Evolutionary conservation across 2,329 filamentous ascomycete species (phyloP).

Genomic region (Trichophyton simii): DNA sequence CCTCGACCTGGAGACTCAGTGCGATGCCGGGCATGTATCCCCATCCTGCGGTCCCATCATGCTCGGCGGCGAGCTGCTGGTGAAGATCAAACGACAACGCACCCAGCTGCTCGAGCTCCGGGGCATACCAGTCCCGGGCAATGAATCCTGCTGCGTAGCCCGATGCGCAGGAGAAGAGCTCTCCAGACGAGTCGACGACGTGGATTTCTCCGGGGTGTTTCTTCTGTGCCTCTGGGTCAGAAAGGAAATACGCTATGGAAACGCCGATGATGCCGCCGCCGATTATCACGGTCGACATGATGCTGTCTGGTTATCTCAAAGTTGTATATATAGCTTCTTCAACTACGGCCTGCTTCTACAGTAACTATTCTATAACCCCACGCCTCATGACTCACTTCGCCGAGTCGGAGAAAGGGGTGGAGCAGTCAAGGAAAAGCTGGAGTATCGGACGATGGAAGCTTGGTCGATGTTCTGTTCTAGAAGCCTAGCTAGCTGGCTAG

Average conservation of each 20-base stretch:
- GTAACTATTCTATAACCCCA: neutral
- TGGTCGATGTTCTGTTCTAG: neutral
- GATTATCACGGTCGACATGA: constrained; percentile 51
- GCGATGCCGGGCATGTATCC: constrained; percentile 49
- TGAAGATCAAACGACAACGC: constrained; percentile 59
- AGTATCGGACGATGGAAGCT: neutral
- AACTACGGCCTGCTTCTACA: neutral
- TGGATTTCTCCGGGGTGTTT: constrained; percentile 35
- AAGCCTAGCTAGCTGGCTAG: too few relatives aligned
- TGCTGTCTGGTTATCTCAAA: neutral
- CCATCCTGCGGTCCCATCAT: constrained; percentile 48
- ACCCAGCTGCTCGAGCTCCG: constrained; percentile 46
- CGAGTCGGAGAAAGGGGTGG: neutral
- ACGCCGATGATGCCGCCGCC: constrained; percentile 59
- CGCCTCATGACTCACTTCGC: neutral
- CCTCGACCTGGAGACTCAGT: constrained; percentile 39
- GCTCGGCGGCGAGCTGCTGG: constrained; percentile 46
- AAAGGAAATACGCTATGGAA: constrained; percentile 61
- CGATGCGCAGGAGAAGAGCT: constrained; percentile 61
- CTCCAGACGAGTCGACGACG: constrained; percentile 44
- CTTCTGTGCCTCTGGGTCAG: constrained; percentile 25
- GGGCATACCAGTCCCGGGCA: constrained; percentile 58
- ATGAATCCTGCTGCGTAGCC: constrained; percentile 64
- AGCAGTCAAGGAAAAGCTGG: neutral
- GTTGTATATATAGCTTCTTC: neutral